Evolutionary conservation across 768 basidiomycete species (phyloP), one percentile per base, ranked within the genome.

Genomic region (Trametopsis cervina): DNA sequence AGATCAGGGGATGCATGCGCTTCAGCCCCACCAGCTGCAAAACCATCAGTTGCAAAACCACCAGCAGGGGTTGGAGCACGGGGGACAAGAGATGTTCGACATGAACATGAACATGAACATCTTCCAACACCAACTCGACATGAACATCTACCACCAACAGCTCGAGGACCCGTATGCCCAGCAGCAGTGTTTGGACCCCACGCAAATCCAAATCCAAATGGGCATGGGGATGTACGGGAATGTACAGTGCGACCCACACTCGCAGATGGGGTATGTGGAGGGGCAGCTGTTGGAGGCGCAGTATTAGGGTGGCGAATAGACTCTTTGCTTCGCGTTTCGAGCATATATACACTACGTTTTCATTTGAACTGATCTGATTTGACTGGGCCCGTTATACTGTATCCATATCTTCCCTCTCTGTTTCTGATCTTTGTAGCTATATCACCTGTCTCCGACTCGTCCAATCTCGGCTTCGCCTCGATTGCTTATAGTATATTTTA

Each of bases 21-120:
- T 52, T 25, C 53, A 57, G 56, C 56, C 56, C 21, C 50, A 57
- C 42, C 54, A 54, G 38, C 35, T 54, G 35, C 52, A 50, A 22
- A 15, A 42, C 40, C 49, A 50, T 44, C 48, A 54, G 23, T 18
- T 21, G 9, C 42, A 26, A 27, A 18, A 25, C 35, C 36, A 47
- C 10, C 7, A 25, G n/a, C n/a, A n/a, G n/a, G n/a, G n/a, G n/a
- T n/a, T n/a, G n/a, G n/a, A n/a, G n/a, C n/a, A n/a, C n/a, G n/a
- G n/a, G n/a, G n/a, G n/a, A n/a, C n/a, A n/a, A n/a, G n/a, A n/a
- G n/a, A n/a, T n/a, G 29, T 33, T 15, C 15, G 29, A 33, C 29
- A 15, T 33, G 29, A 15, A 33, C 29, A 33, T 15, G 29, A 7
- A 33, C 9, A 47, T 47, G 46, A 47, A 23, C 46, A 47, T 11